Evolutionary conservation across 129 eudicot species (phyloP).

Genomic region (Helichrysum umbraculigerum): DNA sequence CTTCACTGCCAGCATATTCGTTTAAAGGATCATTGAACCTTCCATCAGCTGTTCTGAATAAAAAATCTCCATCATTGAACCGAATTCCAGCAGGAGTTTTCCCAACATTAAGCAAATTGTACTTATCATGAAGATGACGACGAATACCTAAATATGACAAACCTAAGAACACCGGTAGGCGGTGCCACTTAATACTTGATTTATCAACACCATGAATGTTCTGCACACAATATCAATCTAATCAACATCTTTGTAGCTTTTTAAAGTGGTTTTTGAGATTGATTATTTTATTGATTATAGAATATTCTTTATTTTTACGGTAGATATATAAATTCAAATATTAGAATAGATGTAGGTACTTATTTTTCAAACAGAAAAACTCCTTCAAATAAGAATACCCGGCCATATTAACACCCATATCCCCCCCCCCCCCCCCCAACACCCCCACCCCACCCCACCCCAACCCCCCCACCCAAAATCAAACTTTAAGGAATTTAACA

Average conservation of each 20-base stretch:
- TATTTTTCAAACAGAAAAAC: no score
- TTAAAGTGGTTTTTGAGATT: no score
- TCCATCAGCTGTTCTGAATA: conserved; percentile 50
- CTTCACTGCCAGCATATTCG: conserved; percentile 45
- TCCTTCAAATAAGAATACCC: no score
- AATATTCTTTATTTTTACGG: no score
- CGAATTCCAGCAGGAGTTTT: conserved; percentile 41
- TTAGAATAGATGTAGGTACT: no score
- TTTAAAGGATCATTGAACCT: conserved; percentile 53
- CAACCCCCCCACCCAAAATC: no score
- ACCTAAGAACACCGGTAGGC: conserved; percentile 61
- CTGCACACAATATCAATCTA: conserved; percentile 27
- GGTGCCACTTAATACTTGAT: conserved; percentile 48
- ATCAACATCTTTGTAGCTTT: not conserved
- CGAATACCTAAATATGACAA: conserved; percentile 48
- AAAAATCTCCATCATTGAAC: conserved; percentile 41
- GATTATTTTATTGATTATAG: no score
- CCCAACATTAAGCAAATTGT: conserved; percentile 60
- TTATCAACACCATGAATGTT: conserved; percentile 43
- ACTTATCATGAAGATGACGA: conserved; percentile 47
- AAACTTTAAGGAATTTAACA: not conserved
- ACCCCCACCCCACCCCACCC: no score
- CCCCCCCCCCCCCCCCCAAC: no score
- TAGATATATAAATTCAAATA: no score
- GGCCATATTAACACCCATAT: no score